Conservation (phyloP, 176 grass and related monocot species). For the Oryza coarctata region DNA sequence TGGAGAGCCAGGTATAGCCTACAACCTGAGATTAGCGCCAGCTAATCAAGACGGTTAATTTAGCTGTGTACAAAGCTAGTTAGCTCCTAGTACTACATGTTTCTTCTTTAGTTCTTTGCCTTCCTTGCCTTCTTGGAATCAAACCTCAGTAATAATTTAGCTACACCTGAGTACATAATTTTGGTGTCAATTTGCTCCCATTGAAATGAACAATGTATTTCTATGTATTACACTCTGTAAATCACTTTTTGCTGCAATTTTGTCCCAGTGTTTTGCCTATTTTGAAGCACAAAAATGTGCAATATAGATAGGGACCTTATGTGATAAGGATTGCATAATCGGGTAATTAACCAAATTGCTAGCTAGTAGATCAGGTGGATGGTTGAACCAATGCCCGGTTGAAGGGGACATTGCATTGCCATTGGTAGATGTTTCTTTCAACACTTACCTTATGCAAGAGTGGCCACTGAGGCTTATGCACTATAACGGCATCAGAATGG, state of each 20-base stretch:
- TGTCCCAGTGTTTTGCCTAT: not conserved
- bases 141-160: not conserved
- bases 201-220: not conserved
- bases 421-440: not conserved
- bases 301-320: not conserved
- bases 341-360: not conserved
- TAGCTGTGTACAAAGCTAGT: not conserved
- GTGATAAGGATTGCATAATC: not conserved
- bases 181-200: constrained; percentile 9
- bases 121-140: not conserved
- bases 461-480: constrained; percentile 14
- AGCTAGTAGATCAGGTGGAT: not conserved
- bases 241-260: not conserved
- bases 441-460: not conserved
- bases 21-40: not conserved
- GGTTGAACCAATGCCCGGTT: constrained; percentile 17
- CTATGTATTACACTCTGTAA: not conserved
- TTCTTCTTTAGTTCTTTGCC: not conserved
- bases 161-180: not conserved
- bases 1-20: constrained; percentile 46
- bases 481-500: not conserved
- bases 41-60: not conserved
- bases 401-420: constrained; percentile 21
- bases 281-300: not conserved
- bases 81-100: not conserved